Conservation (phyloP, 2,329 filamentous ascomycete genomes). For the Cordyceps fumosorosea region DNA sequence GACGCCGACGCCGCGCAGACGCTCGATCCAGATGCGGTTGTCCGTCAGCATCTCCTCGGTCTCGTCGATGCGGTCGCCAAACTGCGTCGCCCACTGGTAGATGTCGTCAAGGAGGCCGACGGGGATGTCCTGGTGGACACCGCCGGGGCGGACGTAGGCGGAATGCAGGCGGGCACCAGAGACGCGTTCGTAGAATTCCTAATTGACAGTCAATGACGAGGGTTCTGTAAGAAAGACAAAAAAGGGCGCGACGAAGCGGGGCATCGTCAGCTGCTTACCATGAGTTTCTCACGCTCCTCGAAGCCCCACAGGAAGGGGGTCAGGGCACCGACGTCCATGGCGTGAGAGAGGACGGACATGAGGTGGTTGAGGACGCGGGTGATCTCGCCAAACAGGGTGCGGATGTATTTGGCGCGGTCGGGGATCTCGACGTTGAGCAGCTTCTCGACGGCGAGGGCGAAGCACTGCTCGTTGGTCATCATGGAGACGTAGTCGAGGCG, state of each 20-base stretch:
- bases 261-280: constrained; percentile 55
- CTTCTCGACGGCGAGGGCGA: constrained; percentile 93
- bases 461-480: constrained; percentile 99
- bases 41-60: constrained; percentile 98
- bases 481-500: constrained; percentile 98
- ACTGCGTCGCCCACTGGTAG: constrained; percentile 99
- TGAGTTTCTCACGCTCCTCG: constrained; percentile 98
- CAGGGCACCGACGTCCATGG: constrained; percentile 97
- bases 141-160: constrained; percentile 92
- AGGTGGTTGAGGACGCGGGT: constrained; percentile 93
- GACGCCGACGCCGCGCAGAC: constrained; percentile 86
- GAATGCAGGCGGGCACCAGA: constrained; percentile 96
- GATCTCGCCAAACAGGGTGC: constrained; percentile 91
- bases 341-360: constrained; percentile 95
- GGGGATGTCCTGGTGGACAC: constrained; percentile 92
- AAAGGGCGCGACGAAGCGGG: not conserved
- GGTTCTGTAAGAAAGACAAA: not conserved
- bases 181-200: constrained; percentile 99
- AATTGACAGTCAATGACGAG: constrained; percentile 7
- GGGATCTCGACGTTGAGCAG: constrained; percentile 94
- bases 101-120: constrained; percentile 94
- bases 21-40: constrained; percentile 97
- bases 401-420: constrained; percentile 91
- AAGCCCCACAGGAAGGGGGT: constrained; percentile 99
- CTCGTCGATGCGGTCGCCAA: constrained; percentile 96